Evolutionary conservation across 2,329 filamentous ascomycete genomes (phyloP), one percentile per base, ranked within the genome.

Genomic region (Ambrosiella beaveri): DNA sequence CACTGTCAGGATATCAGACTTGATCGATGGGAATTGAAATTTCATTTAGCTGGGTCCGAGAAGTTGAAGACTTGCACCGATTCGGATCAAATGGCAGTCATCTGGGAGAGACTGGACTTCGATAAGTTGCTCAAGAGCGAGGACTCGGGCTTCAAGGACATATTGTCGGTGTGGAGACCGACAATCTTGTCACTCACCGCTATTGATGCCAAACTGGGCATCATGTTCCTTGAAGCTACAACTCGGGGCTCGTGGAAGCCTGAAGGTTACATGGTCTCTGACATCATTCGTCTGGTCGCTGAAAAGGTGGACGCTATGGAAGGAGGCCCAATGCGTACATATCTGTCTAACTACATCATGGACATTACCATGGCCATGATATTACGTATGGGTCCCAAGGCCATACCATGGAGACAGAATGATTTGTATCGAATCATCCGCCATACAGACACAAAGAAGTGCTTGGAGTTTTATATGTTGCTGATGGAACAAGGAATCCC

Each of bases 351-450:
- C 47, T 39, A 68, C n/a, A 47, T 71, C 2, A 64, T 64, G 36
- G 65, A 69, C 36, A 57, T 65, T 0, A 41, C 59, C 12, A 54
- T 63, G 4, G 41, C 36, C 4, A 19, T 58, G 19, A 58, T 61
- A 19, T 51, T 39, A 19, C 47, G 59, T 8, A 40, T 38, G 9
- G 56, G 59, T 9, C 51, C 57, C 12, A 35, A 47, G 4, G 36
- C 69, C 61, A 59, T 71, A 4, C 69, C 66, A 3, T 64, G 76
- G 13, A 64, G 63, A 1, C 73, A 76, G 62, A 58, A 52, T 19
- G 62, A 63, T 37, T 35, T 63, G 15, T 61, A 54, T 39, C 17
- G 37, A 7, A 47, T 62, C 1, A 55, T 61, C 37, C 45, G 37
- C 15, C 13, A 51, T 8, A 59, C 71, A 3, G 65, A 66, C 1